Percentiles rank a stretch among this genome's conserved stretches.
Conservation (phyloP, 2,329 filamentous ascomycete genomes). For the Alternaria sp. region DNA sequence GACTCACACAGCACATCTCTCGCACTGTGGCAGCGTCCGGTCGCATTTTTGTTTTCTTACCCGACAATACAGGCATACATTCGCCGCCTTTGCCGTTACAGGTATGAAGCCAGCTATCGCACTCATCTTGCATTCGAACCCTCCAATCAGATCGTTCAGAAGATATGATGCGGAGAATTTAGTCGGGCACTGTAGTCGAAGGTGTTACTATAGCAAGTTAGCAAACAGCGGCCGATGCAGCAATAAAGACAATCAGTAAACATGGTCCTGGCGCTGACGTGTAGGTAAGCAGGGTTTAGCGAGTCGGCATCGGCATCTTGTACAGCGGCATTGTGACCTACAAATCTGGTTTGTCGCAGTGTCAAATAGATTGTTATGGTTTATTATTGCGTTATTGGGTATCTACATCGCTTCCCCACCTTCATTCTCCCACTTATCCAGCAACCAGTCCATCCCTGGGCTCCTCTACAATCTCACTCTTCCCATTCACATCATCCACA, state of each 20-base stretch:
- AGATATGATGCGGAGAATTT: neutral
- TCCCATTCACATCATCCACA: constrained; percentile 10
- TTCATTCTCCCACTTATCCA: neutral
- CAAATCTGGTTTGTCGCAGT: neutral
- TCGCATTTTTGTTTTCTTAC: constrained; percentile 24
- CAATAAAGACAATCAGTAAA: neutral
- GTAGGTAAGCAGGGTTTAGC: neutral
- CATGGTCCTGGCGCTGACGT: neutral
- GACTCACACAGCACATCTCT: too few relatives aligned
- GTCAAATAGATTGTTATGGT: neutral
- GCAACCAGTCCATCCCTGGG: constrained; percentile 55
- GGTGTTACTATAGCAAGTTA: neutral
- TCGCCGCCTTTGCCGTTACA: constrained; percentile 16
- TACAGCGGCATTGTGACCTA: neutral
- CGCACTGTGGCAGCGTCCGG: constrained; percentile 9
- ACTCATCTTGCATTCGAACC: neutral
- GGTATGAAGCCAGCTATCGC: constrained; percentile 14
- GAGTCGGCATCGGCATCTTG: neutral
- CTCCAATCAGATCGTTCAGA: neutral
- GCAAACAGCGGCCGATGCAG: constrained; percentile 6
- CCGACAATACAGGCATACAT: constrained; percentile 24
- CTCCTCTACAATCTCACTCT: constrained; percentile 46
- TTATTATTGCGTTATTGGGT: neutral
- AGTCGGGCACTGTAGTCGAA: neutral
- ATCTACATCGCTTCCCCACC: neutral